Base-by-base conservation (phyloP, 2,329 filamentous ascomycete species). In the Monosporascus sp. region DNA sequence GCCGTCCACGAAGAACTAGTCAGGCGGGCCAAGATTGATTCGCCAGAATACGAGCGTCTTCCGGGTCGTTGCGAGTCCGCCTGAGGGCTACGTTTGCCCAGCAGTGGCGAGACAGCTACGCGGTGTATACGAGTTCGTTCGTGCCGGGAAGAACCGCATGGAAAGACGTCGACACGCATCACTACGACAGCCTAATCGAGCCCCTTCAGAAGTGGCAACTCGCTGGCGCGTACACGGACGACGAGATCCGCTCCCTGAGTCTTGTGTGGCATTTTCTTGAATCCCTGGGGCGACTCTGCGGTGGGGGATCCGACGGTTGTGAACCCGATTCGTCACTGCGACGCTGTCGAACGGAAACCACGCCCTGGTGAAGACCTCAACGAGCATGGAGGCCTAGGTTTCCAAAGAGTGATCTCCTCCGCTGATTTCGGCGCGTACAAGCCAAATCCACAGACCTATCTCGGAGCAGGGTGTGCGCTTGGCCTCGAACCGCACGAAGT, bases 341-440 rank as follows among this genome's bases (percentile, higher is more conserved):
- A 90, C 87, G 0, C 73, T 93, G 25, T 89, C 86, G 27, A 94
- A 94, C 65, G 89, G 87, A 37, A 93, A 92, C 65, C 65, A 76
- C 2, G 72, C 75, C 2, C 72, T 93, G n/a, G 74, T 93, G 44
- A 65, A 72, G 89, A 93, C 64, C 75, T 94, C 48, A 70, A 80
- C 49, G 65, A 70, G 49, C 75, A 82, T 60, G 85, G 80, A 1
- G 68, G 70, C 5, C 76, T 92, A 49, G 78, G 77, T 0, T 93
- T 91, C 62, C 75, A 76, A 22, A 71, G 76, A 51, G 62, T 91
- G 39, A 74, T 87, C 54, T 88, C 83, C 8, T 82, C 84, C 0
- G 88, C 88, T 69, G 79, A 86, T 57, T 93, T 92, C 65, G 73
- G 76, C 45, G 83, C 82, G 0, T 94, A 93, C 68, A 94, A 94